phyloP scores from a whole-genome alignment of 2,329 filamentous ascomycete genomes.

The Tothia fuscella region DNA sequence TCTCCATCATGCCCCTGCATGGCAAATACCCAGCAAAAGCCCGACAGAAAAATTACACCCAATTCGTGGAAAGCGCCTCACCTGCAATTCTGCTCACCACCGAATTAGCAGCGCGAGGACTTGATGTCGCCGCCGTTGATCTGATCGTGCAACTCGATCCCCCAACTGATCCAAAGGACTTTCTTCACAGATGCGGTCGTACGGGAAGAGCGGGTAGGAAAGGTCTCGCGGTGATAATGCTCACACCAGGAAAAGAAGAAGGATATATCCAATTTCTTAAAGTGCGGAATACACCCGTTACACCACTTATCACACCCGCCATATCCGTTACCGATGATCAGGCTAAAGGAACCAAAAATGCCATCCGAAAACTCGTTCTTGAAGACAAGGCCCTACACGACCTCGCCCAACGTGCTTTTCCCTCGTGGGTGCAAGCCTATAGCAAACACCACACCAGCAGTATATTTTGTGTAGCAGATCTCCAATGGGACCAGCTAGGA shows the following conservation, averaged over 20 bases:
- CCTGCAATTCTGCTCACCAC: conserved; percentile 82
- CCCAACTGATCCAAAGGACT: conserved; percentile 76
- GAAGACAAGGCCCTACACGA: conserved; percentile 62
- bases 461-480: conserved; percentile 72
- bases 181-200: conserved; percentile 53
- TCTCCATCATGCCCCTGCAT: conserved; percentile 68
- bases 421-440: conserved; percentile 87
- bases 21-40: conserved; percentile 86
- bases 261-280: conserved; percentile 82
- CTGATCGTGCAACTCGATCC: conserved; percentile 82
- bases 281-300: conserved; percentile 75
- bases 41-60: conserved; percentile 74
- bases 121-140: conserved; percentile 87
- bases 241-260: conserved; percentile 74
- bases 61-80: conserved; percentile 61
- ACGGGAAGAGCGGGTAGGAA: conserved; percentile 53
- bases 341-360: conserved; percentile 43
- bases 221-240: conserved; percentile 73
- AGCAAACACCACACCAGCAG: conserved; percentile 81
- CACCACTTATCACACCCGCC: conserved; percentile 44
- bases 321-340: conserved; percentile 49
- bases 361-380: conserved; percentile 48
- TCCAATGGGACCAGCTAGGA: conserved; percentile 76
- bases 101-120: conserved; percentile 77
- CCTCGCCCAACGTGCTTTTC: conserved; percentile 82